These are phyloP conservation scores for Hymenoscyphus repandus DNA, from an alignment of 2,329 filamentous ascomycete genomes.

Conservation along the genomic window DNA sequence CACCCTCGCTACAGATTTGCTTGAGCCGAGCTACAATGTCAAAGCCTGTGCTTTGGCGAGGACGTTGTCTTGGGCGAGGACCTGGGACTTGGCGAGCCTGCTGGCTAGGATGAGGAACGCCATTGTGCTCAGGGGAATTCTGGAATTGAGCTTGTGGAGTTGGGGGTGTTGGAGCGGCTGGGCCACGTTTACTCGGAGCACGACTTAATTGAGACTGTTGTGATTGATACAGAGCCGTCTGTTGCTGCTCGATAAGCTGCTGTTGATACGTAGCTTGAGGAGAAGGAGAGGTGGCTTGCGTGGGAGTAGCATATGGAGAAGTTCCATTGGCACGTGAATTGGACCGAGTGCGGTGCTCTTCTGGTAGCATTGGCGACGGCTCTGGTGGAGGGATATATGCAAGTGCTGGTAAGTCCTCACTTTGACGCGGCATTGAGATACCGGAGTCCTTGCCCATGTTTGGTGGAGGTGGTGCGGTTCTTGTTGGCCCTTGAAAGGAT, in stretches of 20 bases:
- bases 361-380: constrained; percentile 51
- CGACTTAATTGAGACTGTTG: constrained; percentile 72
- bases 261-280: constrained; percentile 65
- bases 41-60: constrained; percentile 71
- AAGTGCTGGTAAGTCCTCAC: constrained; percentile 45
- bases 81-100: constrained; percentile 40
- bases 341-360: constrained; percentile 63
- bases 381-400: constrained; percentile 30
- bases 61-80: constrained; percentile 68
- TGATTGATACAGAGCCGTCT: constrained; percentile 41
- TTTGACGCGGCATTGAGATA: constrained; percentile 52
- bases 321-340: constrained; percentile 58
- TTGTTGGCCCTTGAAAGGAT: constrained; percentile 62
- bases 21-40: constrained; percentile 82
- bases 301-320: constrained; percentile 29
- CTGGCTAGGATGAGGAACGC: constrained; percentile 32
- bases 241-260: constrained; percentile 37
- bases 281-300: too few relatives aligned
- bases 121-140: constrained; percentile 34
- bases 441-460: constrained; percentile 57
- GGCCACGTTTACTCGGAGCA: constrained; percentile 67
- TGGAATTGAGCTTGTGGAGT: constrained; percentile 49
- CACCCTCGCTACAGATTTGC: constrained; percentile 83
- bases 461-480: constrained; percentile 51
- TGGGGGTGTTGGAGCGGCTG: constrained; percentile 42